Base-by-base conservation (phyloP, 129 eudicot species). In the carrot (Daucus carota) region DNA sequence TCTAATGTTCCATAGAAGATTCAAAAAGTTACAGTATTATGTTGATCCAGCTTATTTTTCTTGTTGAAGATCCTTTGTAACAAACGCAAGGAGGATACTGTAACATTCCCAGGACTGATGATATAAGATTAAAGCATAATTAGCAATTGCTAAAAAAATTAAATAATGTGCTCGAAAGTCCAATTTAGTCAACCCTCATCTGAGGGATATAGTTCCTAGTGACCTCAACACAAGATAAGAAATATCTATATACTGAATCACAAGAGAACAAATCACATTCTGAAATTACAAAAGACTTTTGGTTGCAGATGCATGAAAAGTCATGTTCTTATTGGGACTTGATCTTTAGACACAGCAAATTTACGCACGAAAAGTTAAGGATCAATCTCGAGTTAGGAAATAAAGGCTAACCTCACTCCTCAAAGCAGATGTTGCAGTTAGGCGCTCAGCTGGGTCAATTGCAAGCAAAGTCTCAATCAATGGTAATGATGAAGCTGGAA, bases 361-460 rank as follows among this genome's bases (percentile, higher is more conserved):
- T 67, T 20, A 80, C 44, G 41, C 34, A 31, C 20, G 48, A 26
- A 74, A 47, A 24, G 16, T 29, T 44, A 20, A 63, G 47, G 57
- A 78, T 63, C 65, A 77, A 76, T 62, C 41, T 77, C 70, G 8
- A 24, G 34, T 36, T 50, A 45, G 48, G 17, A 68, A 20, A 63
- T 33, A 80, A 75, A 38, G 66, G 66, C 96, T 90, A 82, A 92
- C 98, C 83, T 88, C 96, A 82, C 96, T 92, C 26, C 40, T 74
- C 54, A 92, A 79, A 42, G 98, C 98, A 85, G 85, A 87, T 4
- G 94, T 90, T 20, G 98, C 96, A 36, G 93, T 92, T 73, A 73
- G 84, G 70, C 98, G 98, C 70, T 92, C 88, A 77, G 88, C 89
- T 22, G 98, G 98, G 81, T 90, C 96, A 71, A 92, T 88, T 43